Evolutionary conservation across 2,329 filamentous ascomycete genomes (phyloP).

Genomic region (Phialemoniopsis sp.): DNA sequence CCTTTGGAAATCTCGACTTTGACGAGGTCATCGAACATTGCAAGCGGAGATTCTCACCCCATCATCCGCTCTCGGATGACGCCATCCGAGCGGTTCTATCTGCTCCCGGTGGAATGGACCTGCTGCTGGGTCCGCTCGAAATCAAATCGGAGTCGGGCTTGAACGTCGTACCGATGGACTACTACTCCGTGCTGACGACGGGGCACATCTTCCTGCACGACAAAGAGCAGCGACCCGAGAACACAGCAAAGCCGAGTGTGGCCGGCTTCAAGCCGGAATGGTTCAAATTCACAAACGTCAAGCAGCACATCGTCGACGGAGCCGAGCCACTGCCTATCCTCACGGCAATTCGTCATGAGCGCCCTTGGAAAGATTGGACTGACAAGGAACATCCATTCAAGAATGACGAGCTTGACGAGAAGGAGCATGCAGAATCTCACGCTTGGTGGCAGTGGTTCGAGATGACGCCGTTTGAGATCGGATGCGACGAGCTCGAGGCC

Average conservation of each 20-base stretch:
- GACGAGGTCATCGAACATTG: conserved; percentile 4
- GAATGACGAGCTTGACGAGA: not conserved
- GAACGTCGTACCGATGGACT: conserved; percentile 4
- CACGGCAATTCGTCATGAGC: conserved; percentile 6
- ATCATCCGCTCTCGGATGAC: conserved; percentile 5
- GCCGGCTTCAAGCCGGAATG: conserved; percentile 3
- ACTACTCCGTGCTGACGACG: conserved; percentile 4
- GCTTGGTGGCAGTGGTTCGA: conserved; percentile 7
- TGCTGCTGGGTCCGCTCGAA: conserved; percentile 4
- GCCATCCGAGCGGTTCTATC: conserved; percentile 3
- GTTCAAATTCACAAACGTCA: conserved; percentile 5
- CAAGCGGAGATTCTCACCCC: conserved; percentile 4
- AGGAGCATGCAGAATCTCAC: conserved; percentile 3
- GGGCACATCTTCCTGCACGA: conserved; percentile 5
- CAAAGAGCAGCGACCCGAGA: not conserved
- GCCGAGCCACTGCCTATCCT: conserved; percentile 4
- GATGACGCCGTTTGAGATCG: conserved; percentile 3
- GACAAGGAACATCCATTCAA: conserved; percentile 5
- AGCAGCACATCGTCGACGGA: conserved; percentile 1
- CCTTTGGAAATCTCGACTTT: conserved; percentile 3
- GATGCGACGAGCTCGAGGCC: conserved; percentile 5
- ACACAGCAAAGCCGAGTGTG: not conserved
- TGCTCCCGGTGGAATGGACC: conserved; percentile 1
- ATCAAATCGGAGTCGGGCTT: conserved; percentile 3
- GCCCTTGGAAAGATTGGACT: conserved; percentile 6